These are phyloP conservation scores for Obelidium mucronatum DNA, from an alignment of 192 early-diverging fungal species.

Conservation along the genomic window DNA sequence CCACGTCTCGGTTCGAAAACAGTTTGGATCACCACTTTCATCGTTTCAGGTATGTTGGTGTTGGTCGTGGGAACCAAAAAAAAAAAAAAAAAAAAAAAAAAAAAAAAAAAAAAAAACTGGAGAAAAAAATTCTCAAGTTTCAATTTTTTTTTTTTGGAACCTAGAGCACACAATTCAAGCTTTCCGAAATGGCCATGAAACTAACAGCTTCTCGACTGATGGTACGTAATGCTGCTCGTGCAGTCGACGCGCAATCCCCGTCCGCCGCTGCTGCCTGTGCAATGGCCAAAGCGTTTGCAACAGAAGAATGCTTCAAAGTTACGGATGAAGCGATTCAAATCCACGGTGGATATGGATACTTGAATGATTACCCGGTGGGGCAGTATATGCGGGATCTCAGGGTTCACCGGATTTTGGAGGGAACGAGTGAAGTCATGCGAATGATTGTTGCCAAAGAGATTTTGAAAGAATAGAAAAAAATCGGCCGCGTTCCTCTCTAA, in stretches of 20 bases:
- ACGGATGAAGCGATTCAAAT: slow-evolving; percentile 59
- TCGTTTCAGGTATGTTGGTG: slow-evolving; percentile 52
- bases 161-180: slow-evolving; percentile 65
- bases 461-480: slow-evolving; percentile 48
- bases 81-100: no score
- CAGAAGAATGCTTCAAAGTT: slow-evolving; percentile 63
- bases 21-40: slow-evolving; percentile 52
- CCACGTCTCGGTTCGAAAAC: slow-evolving; percentile 55
- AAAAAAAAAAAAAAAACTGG: no score
- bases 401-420: slow-evolving; percentile 68
- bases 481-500: no score
- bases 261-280: slow-evolving; percentile 55
- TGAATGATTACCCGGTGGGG: slow-evolving; percentile 67
- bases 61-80: no score
- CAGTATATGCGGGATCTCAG: slow-evolving; percentile 63
- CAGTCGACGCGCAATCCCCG: slow-evolving; percentile 55
- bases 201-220: slow-evolving; percentile 57
- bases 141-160: slow-evolving; percentile 9
- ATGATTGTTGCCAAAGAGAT: slow-evolving; percentile 59
- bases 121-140: no score
- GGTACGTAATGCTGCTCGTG: slow-evolving; percentile 50
- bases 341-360: slow-evolving; percentile 67
- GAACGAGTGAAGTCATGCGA: slow-evolving; percentile 71
- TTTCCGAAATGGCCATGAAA: slow-evolving; percentile 64
- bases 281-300: slow-evolving; percentile 66